Base-by-base conservation (phyloP, 2,329 filamentous ascomycete genomes). In the Sclerotinia trifoliorum region DNA sequence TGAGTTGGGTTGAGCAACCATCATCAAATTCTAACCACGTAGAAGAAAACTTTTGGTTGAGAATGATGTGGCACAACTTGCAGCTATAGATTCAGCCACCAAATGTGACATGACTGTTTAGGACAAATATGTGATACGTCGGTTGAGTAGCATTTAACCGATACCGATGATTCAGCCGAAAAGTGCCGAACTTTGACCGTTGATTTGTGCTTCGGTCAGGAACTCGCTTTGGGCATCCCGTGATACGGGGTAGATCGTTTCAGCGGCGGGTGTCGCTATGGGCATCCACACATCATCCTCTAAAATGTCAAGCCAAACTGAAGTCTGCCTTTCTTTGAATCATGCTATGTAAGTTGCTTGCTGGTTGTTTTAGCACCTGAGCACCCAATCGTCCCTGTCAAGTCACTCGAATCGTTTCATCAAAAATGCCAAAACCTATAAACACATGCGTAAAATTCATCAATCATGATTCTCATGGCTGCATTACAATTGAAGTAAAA, bases 401-500 rank as follows among this genome's bases (percentile, higher is more conserved):
- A 63, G 46, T 63, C 46, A 51, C 46, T 39, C 46, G n/a, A 24
- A 42, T 51, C 5, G 21, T 39, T 39, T 26, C 32, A 51, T 15
- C 29, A 63, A 51, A 63, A 39, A 24, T 51, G 48, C 17, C 15
- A 26, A 51, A 62, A 26, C n/a, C 58, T 26, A 11, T 62, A 29
- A 63, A 51, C 19, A 63, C 17, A 35, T 49, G 58, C 46, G 29
- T 51, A 11, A 21, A 62, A 19, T 55, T 67, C 65, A 67, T 67
- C 15, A 62, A 24, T 51, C 48, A 26, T 67, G 21, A 62, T 24
- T 54, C 65, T 67, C 57, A 51, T 67, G 35, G 32, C 48, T 62
- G 57, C 48, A 67, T 67, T 67, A 55, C 35, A 66, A 54, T 44
- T 46, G 24, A 26, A 61, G 39, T 61, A 42, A 51, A 51, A 21